Evolutionary conservation across 2,329 filamentous ascomycete genomes (phyloP).

Genomic region (Phialocephala sp.): DNA sequence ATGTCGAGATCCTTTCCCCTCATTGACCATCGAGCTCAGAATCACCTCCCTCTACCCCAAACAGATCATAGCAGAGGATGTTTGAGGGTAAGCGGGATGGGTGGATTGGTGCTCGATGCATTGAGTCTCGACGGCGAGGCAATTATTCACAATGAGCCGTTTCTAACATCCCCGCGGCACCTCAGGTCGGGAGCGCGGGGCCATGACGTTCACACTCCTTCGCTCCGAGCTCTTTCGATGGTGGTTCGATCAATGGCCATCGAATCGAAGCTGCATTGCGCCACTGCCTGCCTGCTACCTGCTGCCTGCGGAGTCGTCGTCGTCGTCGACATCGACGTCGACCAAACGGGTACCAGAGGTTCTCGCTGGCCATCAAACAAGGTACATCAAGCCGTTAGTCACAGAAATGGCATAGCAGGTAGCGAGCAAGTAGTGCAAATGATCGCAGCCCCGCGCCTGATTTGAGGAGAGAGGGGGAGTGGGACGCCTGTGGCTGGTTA

Average conservation of each 20-base stretch:
- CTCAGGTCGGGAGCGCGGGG: not conserved
- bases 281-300: not conserved
- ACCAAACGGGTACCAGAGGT: not conserved
- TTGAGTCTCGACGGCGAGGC: not conserved
- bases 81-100: not conserved
- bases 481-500: constrained; percentile 2
- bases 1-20: not conserved
- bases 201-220: not conserved
- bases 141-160: not conserved
- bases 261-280: not conserved
- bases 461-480: not conserved
- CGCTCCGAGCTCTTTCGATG: not conserved
- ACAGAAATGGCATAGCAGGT: constrained; percentile 11
- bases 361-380: not conserved
- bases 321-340: not conserved
- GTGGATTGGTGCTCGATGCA: not conserved
- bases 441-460: not conserved
- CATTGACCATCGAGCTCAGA: not conserved
- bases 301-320: not conserved
- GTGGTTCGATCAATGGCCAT: not conserved
- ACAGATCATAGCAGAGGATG: too few species aligned
- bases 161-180: not conserved
- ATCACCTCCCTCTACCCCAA: too few species aligned
- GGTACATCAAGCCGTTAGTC: constrained; percentile 8
- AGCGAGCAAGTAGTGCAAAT: not conserved